These are phyloP conservation scores for Rhodamnia argentea DNA, from an alignment of 345 rosid species.

Conservation along the genomic window DNA sequence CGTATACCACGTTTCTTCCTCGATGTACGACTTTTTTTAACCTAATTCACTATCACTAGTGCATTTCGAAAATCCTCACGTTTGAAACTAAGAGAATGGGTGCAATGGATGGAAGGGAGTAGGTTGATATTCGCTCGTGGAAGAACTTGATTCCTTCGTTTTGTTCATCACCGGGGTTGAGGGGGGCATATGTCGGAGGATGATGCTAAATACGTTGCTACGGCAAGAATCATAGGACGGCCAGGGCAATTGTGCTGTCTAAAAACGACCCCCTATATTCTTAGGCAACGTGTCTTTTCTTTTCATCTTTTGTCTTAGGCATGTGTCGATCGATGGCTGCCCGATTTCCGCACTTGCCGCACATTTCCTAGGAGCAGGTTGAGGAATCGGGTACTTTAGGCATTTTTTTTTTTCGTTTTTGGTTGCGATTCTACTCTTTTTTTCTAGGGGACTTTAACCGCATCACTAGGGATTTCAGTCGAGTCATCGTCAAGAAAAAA, in stretches of 20 bases:
- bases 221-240: background rate
- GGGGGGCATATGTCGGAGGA: background rate
- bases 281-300: background rate
- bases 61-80: background rate
- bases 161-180: background rate
- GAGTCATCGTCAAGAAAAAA: background rate
- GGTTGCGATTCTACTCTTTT: too few relatives aligned
- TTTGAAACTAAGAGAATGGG: background rate
- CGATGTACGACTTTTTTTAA: too few relatives aligned
- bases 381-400: background rate
- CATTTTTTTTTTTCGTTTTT: background rate
- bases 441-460: too few relatives aligned
- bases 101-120: background rate
- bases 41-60: too few relatives aligned
- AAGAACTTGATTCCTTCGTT: background rate
- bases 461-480: too few relatives aligned
- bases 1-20: too few relatives aligned
- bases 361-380: background rate
- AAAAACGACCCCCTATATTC: background rate
- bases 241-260: background rate
- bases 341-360: background rate
- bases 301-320: background rate
- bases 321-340: background rate
- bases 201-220: background rate
- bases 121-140: background rate